phyloP scores from a whole-genome alignment of 495 filamentous ascomycete species.

The Annulohypoxylon moriforme region DNA sequence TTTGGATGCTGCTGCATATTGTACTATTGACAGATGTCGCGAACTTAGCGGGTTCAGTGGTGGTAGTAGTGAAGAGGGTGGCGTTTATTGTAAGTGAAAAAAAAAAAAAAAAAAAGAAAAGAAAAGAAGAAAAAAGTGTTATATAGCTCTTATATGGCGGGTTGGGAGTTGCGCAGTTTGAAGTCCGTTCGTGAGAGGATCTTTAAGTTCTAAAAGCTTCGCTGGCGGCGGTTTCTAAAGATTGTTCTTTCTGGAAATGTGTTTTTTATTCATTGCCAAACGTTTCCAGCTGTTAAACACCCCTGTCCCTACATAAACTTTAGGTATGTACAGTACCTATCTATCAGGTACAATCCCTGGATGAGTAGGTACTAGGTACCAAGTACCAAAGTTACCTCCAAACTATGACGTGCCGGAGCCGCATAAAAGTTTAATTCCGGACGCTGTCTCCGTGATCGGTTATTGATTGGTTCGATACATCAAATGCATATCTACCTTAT shows the following conservation, averaged over 20 bases:
- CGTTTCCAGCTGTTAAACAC: conserved; percentile 6
- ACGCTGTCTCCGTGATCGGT: conserved; percentile 16
- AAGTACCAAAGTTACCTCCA: conserved; percentile 21
- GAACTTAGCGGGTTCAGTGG: not conserved
- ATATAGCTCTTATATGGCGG: no score
- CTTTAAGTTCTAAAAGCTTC: not conserved
- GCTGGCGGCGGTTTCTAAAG: not conserved
- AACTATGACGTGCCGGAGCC: conserved; percentile 40
- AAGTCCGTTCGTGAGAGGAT: not conserved
- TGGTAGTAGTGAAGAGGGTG: not conserved
- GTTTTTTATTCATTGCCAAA: conserved; percentile 46
- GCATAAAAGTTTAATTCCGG: conserved; percentile 36
- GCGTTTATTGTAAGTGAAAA: no score
- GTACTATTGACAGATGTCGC: not conserved
- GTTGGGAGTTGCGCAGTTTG: not conserved
- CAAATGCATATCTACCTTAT: conserved; percentile 6
- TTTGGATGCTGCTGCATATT: conserved; percentile 87
- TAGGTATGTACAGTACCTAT: no score
- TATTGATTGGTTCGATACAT: conserved; percentile 26
- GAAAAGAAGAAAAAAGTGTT: no score
- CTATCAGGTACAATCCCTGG: no score
- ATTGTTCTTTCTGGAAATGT: conserved; percentile 51
- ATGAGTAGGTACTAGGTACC: not conserved
- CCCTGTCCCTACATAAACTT: not conserved
- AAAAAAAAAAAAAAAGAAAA: no score